phyloP scores from a whole-genome alignment of 2,329 filamentous ascomycete genomes.

The Aspergillus latus region DNA sequence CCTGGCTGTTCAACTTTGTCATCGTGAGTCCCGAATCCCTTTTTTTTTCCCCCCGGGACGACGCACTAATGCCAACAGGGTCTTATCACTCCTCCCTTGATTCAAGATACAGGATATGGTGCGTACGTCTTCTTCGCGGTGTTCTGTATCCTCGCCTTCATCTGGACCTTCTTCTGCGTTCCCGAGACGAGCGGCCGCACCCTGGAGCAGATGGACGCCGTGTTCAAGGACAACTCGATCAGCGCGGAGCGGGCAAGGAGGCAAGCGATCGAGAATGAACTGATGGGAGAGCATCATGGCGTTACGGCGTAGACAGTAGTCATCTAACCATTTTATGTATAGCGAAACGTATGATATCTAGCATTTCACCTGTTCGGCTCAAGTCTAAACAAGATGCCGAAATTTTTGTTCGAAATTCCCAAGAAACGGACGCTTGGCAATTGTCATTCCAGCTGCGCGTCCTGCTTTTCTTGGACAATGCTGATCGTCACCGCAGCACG shows the following conservation, averaged over 20 bases:
- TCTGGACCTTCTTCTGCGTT: slow-evolving; percentile 56
- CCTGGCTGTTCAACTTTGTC: slow-evolving; percentile 66
- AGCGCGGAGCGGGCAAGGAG: slow-evolving; percentile 33
- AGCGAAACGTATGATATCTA: no score
- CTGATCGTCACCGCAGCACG: no score
- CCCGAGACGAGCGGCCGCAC: slow-evolving; percentile 59
- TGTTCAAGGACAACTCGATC: slow-evolving; percentile 42
- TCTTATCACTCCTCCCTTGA: slow-evolving; percentile 64
- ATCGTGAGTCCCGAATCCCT: slow-evolving; percentile 44
- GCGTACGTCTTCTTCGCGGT: slow-evolving; percentile 61
- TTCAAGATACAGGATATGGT: slow-evolving; percentile 56
- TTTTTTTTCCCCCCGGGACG: neutral
- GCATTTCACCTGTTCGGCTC: no score
- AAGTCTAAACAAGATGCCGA: no score
- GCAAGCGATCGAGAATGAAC: slow-evolving; percentile 33
- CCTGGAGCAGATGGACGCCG: slow-evolving; percentile 56
- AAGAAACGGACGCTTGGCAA: no score
- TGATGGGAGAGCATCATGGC: slow-evolving; percentile 20
- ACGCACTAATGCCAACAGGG: slow-evolving; percentile 40
- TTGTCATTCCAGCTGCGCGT: no score
- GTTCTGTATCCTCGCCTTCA: slow-evolving; percentile 52
- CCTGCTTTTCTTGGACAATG: no score
- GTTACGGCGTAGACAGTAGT: neutral
- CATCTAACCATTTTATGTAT: slow-evolving; percentile 2
- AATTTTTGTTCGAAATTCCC: no score